These are phyloP conservation scores for Stylonectria norvegica DNA, from an alignment of 2,329 filamentous ascomycete species.

Conservation along the genomic window DNA sequence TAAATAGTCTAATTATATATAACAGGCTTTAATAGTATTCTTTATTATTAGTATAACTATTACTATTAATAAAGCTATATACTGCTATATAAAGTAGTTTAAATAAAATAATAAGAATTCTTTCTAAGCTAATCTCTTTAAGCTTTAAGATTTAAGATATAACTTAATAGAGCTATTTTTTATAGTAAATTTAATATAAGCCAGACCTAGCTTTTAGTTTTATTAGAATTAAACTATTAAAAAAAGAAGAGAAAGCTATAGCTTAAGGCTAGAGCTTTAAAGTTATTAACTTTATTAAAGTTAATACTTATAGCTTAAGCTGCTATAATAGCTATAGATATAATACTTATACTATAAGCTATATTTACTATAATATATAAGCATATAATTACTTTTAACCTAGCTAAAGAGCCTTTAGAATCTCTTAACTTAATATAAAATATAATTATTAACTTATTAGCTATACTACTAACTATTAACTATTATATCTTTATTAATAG, in stretches of 20 bases:
- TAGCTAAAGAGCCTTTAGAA: background rate
- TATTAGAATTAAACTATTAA: background rate
- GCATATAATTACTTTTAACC: background rate
- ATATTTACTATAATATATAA: background rate
- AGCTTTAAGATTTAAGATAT: conserved; percentile 5
- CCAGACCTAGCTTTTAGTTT: background rate
- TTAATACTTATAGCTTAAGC: too few species aligned
- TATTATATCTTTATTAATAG: conserved; percentile 6
- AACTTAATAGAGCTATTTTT: conserved; percentile 2
- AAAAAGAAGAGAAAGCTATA: too few species aligned
- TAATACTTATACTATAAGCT: too few species aligned
- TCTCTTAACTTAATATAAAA: conserved; percentile 1
- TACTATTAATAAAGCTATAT: conserved; percentile 3
- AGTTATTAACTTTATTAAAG: too few species aligned
- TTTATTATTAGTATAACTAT: background rate
- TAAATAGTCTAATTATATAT: conserved; percentile 3
- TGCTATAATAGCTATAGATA: too few species aligned
- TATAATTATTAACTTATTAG: conserved; percentile 1
- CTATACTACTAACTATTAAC: background rate
- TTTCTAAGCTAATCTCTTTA: background rate
- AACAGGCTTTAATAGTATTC: background rate
- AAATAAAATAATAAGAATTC: conserved; percentile 3
- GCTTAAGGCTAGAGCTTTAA: too few species aligned
- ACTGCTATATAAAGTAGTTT: background rate
- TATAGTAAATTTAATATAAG: conserved; percentile 3